Evolutionary conservation across 345 rosid species (phyloP).

Genomic region (Mangifera indica): DNA sequence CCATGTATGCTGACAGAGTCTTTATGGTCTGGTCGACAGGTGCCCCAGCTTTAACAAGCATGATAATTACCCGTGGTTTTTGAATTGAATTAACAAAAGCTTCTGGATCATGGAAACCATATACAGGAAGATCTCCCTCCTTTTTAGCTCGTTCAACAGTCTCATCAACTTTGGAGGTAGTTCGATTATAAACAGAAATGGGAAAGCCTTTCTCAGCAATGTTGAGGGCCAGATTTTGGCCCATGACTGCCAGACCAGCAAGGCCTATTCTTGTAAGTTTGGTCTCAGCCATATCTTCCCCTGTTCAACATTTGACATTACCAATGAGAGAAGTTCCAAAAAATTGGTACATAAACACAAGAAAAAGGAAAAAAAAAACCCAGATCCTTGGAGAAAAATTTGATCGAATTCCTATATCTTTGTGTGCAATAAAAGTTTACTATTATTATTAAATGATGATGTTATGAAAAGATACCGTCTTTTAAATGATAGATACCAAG

Average conservation of each 20-base stretch:
- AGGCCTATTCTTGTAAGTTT: constrained; percentile 77
- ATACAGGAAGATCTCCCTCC: constrained; percentile 79
- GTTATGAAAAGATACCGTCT: neutral
- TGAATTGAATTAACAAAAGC: constrained; percentile 77
- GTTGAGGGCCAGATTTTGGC: constrained; percentile 93
- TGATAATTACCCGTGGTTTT: constrained; percentile 88
- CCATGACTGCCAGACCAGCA: constrained; percentile 98
- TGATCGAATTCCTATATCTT: too few species aligned
- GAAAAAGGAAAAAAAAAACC: neutral
- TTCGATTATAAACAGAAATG: constrained; percentile 89
- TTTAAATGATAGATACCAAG: neutral
- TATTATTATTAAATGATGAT: too few species aligned
- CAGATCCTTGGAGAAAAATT: neutral
- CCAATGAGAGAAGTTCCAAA: constrained; percentile 20
- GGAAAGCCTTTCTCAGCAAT: constrained; percentile 95
- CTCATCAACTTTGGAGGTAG: constrained; percentile 87
- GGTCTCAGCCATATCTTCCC: constrained; percentile 54
- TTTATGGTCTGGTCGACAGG: constrained; percentile 92
- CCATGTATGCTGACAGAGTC: constrained; percentile 78
- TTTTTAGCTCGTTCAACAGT: constrained; percentile 83
- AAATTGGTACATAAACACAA: neutral
- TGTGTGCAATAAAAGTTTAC: too few species aligned
- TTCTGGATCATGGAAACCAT: constrained; percentile 83
- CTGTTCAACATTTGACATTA: constrained; percentile 26
- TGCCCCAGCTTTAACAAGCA: constrained; percentile 95